Base-by-base conservation (phyloP, 73 alveolate genomes). In the Paramecium tetraurelia region DNA sequence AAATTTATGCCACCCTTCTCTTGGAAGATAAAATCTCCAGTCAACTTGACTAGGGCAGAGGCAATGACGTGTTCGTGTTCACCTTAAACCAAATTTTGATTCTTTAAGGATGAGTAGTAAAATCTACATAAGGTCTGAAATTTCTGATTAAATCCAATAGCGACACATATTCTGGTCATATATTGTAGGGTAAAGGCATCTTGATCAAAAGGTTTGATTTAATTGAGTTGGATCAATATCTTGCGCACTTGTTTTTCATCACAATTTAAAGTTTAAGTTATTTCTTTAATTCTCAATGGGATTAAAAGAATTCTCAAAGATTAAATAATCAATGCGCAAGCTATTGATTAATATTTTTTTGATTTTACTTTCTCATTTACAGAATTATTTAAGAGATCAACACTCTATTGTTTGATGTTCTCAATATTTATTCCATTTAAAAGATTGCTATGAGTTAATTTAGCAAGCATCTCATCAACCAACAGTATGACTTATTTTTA, bases 41-140 rank as follows among this genome's bases (percentile, higher is more conserved):
- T 40, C 20, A 72, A 72, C 40, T 72, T 72, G 2, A 72, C 63
- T 20, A 72, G n/a, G 14, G 86, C 59, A 35, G 86, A 35, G 14
- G 59, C 59, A 16, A 72, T 72, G 18, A 72, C 59, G 7, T 72
- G 86, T 21, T 72, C 86, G 35, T 72, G 86, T 29, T 72, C 86
- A 1, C 86, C 86, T 72, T 72, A 18, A 4, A 72, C 59, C 7
- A 72, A 38, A 72, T 72, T 16, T 22, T 36, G 59, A 21, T 72
- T 36, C 57, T 72, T 72, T 40, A 72, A 40, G 31, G n/a, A n/a
- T 33, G 57, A 12, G 20, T 72, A 72, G 35, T 12, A 36, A 14
- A 72, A 36, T 33, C 59, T 36, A 36, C 86, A 72, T 8, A 72
- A 20, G 9, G 33, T 36, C 35, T 72, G 40, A 40, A 72, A 72